Evolutionary conservation across 129 eudicot genomes (phyloP), one percentile per base, ranked within the genome.

Genomic region (Calendula officinalis): DNA sequence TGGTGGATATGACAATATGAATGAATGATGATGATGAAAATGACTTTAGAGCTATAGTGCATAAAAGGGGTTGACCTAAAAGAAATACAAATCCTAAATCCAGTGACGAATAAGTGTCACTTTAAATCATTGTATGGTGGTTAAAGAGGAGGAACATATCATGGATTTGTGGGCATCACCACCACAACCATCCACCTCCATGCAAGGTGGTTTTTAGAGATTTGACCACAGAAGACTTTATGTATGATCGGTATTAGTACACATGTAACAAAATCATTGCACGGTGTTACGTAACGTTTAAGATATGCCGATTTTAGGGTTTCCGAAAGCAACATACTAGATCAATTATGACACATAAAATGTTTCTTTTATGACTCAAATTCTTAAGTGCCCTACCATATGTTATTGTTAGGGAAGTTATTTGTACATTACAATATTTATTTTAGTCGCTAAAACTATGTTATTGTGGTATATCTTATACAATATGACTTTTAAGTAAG

Each of bases 11-110:
- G 66, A 46, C 59, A 45, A 56, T 46, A 58, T 6, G 66, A 69
- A 69, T 56, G 74, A 69, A 56, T 57, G 57, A 70, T 70, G 57
- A 70, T 70, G 67, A 70, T 70, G 67, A 60, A 70, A 59, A 70
- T 30, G 67, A 70, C 50, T 35, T 64, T 57, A 64, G 69, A 34
- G 58, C 69, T 59, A 22, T 27, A 58, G 67, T 59, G 59, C 50
- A 22, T 46, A 46, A 45, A 22, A 45, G 59, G 75, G 60, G 75
- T 70, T 70, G 75, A 70, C 75, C 75, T 59, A 60, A 39, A 70
- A 70, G 49, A 69, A 38, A 56, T 32, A 5, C 44, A 64, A 14
- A 36, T 58, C 66, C 66, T 47, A 42, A 70, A 46, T 59, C 41
- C 60, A 36, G 48, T 46, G 50, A 46, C 49, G 59, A 35, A 56